A percentile compares a stretch with the other conserved stretches of the same genome.
phyloP scores from a whole-genome alignment of 2,329 filamentous ascomycete species.

The Pyrenophora tritici-repentis region DNA sequence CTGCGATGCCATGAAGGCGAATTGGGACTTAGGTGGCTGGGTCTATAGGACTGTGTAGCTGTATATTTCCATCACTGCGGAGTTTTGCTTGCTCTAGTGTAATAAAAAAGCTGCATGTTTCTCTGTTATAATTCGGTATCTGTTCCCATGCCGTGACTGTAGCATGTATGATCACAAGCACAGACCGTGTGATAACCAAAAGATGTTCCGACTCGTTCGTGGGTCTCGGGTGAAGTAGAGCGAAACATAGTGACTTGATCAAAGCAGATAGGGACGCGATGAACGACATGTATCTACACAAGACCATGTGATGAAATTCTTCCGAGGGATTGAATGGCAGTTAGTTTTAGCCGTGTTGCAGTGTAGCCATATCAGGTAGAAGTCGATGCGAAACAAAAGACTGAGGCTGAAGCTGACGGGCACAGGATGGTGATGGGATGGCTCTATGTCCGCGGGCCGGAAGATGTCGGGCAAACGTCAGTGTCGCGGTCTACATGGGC shows the following conservation, averaged over 20 bases:
- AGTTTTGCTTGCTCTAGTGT: constrained; percentile 42
- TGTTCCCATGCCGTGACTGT: no score
- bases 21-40: constrained; percentile 1
- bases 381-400: background rate
- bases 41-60: constrained; percentile 20
- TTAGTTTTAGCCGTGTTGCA: no score
- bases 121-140: background rate
- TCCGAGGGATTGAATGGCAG: background rate
- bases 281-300: background rate
- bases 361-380: no score
- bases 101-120: constrained; percentile 24
- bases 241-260: constrained; percentile 7
- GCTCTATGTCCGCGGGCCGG: constrained; percentile 33
- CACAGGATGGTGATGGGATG: background rate
- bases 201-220: no score
- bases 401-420: background rate
- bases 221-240: background rate
- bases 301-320: background rate
- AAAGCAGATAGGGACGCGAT: constrained; percentile 14
- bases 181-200: background rate
- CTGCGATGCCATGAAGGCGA: background rate
- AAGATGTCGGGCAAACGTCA: constrained; percentile 30
- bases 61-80: constrained; percentile 34
- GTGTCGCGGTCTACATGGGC: background rate
- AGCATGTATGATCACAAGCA: background rate